Percentiles rank a stretch among this genome's conserved stretches.
These are phyloP conservation scores for Gelatoporia subvermispora DNA, from an alignment of 768 basidiomycete species.

Conservation along the genomic window DNA sequence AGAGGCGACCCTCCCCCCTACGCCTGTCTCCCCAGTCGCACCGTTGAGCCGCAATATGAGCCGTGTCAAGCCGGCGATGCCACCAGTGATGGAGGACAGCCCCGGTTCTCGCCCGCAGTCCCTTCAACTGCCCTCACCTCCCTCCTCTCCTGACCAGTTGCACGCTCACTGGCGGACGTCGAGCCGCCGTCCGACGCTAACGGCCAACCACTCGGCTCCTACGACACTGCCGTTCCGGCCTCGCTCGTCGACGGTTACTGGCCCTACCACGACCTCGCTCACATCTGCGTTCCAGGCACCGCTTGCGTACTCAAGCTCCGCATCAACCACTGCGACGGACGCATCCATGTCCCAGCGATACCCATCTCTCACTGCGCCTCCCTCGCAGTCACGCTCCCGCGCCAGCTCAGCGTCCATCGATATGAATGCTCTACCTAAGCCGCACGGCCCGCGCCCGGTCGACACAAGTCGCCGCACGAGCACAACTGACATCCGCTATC, in stretches of 20 bases:
- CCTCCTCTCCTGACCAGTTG: constrained; percentile 19
- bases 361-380: constrained; percentile 10
- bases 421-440: neutral
- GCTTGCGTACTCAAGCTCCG: constrained; percentile 12
- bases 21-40: constrained; percentile 5
- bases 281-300: constrained; percentile 20
- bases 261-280: constrained; percentile 11
- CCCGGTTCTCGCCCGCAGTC: constrained; percentile 10
- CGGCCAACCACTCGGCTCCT: constrained; percentile 11
- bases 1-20: constrained; percentile 1
- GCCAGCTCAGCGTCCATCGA: constrained; percentile 6
- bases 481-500: constrained; percentile 13
- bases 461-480: constrained; percentile 14
- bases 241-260: constrained; percentile 13
- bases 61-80: constrained; percentile 13
- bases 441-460: constrained; percentile 1
- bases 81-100: constrained; percentile 17
- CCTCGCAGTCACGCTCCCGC: constrained; percentile 1
- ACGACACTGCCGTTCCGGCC: constrained; percentile 19
- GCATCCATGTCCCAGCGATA: constrained; percentile 10
- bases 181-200: constrained; percentile 18
- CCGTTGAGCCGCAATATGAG: neutral
- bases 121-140: constrained; percentile 24
- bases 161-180: constrained; percentile 9
- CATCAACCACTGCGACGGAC: constrained; percentile 1